Evolutionary conservation across 1,139 yeast species (phyloP).

Genomic region (Hyphopichia fennica): DNA sequence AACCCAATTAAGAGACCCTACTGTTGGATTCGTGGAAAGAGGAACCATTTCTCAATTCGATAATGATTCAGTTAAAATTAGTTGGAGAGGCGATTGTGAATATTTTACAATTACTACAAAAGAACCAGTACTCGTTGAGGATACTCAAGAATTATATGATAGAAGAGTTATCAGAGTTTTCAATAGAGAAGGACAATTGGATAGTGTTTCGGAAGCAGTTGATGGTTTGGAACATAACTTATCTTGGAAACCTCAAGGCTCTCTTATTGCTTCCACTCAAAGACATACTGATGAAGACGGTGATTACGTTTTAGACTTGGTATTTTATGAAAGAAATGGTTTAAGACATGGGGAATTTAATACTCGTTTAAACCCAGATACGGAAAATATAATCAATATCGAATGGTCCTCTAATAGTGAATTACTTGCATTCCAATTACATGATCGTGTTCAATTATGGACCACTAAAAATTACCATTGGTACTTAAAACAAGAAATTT

Average conservation of each 20-base stretch:
- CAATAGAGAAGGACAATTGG: constrained; percentile 72
- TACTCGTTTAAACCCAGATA: constrained; percentile 54
- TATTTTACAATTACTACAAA: constrained; percentile 68
- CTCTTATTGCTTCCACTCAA: constrained; percentile 81
- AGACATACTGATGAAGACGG: constrained; percentile 53
- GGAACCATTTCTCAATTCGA: constrained; percentile 66
- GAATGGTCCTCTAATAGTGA: constrained; percentile 87
- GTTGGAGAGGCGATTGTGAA: constrained; percentile 97
- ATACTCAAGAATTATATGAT: constrained; percentile 39
- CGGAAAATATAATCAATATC: constrained; percentile 49
- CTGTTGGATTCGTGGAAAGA: constrained; percentile 70
- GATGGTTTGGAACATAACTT: constrained; percentile 73
- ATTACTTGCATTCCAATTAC: constrained; percentile 65
- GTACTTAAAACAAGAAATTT: constrained; percentile 84
- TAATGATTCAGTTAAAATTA: constrained; percentile 43
- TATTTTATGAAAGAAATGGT: constrained; percentile 93
- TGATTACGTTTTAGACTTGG: constrained; percentile 51
- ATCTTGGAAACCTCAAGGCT: constrained; percentile 92
- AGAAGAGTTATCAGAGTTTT: constrained; percentile 86
- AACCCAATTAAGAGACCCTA: constrained; percentile 78
- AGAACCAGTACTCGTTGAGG: constrained; percentile 50
- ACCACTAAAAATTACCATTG: constrained; percentile 92
- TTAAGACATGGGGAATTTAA: constrained; percentile 86
- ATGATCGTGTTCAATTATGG: constrained; percentile 77
- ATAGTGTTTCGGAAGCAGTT: constrained; percentile 88